These are phyloP conservation scores for Xerocomus amazonicus DNA, from an alignment of 1,284 basidiomycete genomes.

Conservation along the genomic window DNA sequence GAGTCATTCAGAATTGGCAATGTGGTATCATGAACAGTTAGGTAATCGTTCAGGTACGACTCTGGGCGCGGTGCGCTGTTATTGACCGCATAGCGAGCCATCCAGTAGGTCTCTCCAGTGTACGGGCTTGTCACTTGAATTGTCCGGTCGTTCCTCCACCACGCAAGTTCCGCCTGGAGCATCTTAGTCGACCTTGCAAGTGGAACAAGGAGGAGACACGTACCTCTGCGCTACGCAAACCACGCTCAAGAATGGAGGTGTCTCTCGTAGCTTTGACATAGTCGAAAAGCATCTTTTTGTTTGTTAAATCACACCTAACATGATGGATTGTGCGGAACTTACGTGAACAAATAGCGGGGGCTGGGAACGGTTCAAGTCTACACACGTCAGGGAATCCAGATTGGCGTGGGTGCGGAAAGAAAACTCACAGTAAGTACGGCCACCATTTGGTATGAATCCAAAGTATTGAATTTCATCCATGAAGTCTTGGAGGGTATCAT, in stretches of 20 bases:
- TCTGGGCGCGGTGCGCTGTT: conserved; percentile 91
- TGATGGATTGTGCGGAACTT: conserved; percentile 14
- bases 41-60: conserved; percentile 75
- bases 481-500: conserved; percentile 82
- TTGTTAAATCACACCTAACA: conserved; percentile 2
- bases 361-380: conserved; percentile 85
- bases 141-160: conserved; percentile 80
- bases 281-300: conserved; percentile 57
- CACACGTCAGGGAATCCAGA: not conserved
- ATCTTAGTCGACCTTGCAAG: conserved; percentile 22
- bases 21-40: conserved; percentile 65
- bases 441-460: conserved; percentile 93
- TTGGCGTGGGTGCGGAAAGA: not conserved
- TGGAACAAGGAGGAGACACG: conserved; percentile 31
- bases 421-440: conserved; percentile 69
- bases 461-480: conserved; percentile 83
- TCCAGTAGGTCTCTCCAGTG: conserved; percentile 59
- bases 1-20: conserved; percentile 54
- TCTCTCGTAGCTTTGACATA: conserved; percentile 63
- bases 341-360: conserved; percentile 84
- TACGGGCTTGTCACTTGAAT: conserved; percentile 71
- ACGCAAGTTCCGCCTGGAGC: conserved; percentile 67
- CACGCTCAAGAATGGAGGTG: conserved; percentile 57
- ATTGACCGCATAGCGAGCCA: conserved; percentile 72
- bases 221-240: conserved; percentile 60